These are phyloP conservation scores for Tulasnella sp. DNA, from an alignment of 768 basidiomycete species.

Conservation along the genomic window DNA sequence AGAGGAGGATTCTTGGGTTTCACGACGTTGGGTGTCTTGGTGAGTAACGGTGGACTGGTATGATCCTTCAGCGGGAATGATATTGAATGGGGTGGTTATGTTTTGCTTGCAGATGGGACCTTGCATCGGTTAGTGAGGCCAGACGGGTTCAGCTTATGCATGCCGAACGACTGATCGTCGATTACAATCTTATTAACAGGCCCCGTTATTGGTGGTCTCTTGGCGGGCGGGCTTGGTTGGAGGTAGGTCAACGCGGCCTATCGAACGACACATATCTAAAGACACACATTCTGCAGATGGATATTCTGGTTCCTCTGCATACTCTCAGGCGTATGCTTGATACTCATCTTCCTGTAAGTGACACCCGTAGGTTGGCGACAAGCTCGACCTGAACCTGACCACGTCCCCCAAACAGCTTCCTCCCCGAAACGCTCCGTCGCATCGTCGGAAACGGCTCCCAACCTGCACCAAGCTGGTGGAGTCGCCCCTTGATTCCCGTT, in stretches of 20 bases:
- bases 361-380: too few relatives aligned
- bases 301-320: constrained; percentile 69
- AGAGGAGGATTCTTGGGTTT: constrained; percentile 75
- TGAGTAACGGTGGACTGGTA: too few relatives aligned
- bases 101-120: constrained; percentile 56
- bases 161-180: background rate
- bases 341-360: constrained; percentile 54
- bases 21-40: background rate
- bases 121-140: constrained; percentile 45
- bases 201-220: background rate
- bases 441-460: constrained; percentile 54
- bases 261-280: too few relatives aligned
- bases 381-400: too few relatives aligned
- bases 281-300: too few relatives aligned
- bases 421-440: constrained; percentile 52
- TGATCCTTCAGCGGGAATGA: too few relatives aligned
- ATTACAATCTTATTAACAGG: background rate
- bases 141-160: too few relatives aligned
- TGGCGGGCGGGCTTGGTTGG: background rate
- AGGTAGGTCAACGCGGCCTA: too few relatives aligned
- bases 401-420: constrained; percentile 40
- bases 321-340: constrained; percentile 51
- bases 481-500: constrained; percentile 45
- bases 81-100: too few relatives aligned
- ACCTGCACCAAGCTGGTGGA: constrained; percentile 41